These are phyloP conservation scores for Crucibulum laeve DNA, from an alignment of 768 basidiomycete genomes.

Conservation along the genomic window DNA sequence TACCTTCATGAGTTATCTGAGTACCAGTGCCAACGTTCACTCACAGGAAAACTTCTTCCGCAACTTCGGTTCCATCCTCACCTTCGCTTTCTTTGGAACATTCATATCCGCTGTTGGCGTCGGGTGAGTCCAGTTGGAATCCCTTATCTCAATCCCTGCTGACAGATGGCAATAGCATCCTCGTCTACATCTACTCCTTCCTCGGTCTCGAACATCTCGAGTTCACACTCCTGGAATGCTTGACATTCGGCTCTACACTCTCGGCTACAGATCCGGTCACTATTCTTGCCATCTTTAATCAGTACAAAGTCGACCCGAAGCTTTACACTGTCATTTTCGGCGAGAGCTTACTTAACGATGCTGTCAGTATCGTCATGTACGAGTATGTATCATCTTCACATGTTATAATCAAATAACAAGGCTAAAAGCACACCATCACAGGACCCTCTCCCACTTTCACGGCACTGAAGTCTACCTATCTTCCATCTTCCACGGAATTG, in stretches of 20 bases:
- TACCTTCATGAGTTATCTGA: not conserved
- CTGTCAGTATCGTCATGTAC: conserved; percentile 99
- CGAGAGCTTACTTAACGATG: conserved; percentile 95
- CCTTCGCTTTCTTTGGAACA: conserved; percentile 91
- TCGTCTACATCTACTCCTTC: conserved; percentile 93
- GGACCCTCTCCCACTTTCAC: conserved; percentile 90
- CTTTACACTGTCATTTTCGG: conserved; percentile 97
- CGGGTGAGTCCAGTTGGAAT: conserved; percentile 60
- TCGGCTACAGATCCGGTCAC: conserved; percentile 98
- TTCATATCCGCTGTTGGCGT: conserved; percentile 96
- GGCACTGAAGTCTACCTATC: conserved; percentile 81
- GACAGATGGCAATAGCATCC: conserved; percentile 61
- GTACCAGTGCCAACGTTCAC: conserved; percentile 5
- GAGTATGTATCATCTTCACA: conserved; percentile 63
- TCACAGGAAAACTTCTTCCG: conserved; percentile 95
- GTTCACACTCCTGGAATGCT: conserved; percentile 84
- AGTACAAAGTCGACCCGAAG: conserved; percentile 98
- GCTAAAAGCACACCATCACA: conserved; percentile 20
- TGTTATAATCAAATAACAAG: not conserved
- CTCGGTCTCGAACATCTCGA: conserved; percentile 88
- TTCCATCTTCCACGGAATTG: conserved; percentile 93
- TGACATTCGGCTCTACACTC: conserved; percentile 94
- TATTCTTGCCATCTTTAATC: conserved; percentile 96
- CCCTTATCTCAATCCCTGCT: conserved; percentile 25
- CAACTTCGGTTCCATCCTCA: conserved; percentile 94